phyloP scores from a whole-genome alignment of 805 yeast species.

The Nakazawaea ernobii region DNA sequence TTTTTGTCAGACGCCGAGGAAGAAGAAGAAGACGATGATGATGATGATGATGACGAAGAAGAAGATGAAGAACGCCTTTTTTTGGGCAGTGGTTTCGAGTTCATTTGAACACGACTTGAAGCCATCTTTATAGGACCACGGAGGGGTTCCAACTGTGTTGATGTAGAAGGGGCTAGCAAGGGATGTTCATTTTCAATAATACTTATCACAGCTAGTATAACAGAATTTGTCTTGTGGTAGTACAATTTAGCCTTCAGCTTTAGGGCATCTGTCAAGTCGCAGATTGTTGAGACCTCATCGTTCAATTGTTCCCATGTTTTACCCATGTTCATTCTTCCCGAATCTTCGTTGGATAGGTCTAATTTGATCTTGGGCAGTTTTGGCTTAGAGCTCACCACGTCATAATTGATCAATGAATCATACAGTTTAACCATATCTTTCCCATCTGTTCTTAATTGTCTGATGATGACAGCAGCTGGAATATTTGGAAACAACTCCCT shows the following conservation, averaged over 20 bases:
- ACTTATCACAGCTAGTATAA: neutral
- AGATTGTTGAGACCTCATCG: neutral
- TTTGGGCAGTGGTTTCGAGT: neutral
- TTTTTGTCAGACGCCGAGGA: neutral
- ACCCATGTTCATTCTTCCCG: neutral
- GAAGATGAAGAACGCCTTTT: neutral
- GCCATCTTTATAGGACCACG: neutral
- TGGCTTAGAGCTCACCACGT: neutral
- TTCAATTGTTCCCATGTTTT: neutral
- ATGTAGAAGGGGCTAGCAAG: too few relatives aligned
- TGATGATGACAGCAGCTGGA: neutral
- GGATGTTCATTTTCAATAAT: neutral
- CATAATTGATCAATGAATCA: constrained; percentile 4
- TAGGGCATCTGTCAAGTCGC: neutral
- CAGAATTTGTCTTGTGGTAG: neutral
- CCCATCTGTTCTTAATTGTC: neutral
- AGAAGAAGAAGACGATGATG: too few relatives aligned
- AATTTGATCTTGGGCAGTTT: neutral
- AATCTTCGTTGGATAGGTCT: neutral
- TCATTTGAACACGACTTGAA: neutral
- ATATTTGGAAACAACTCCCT: constrained; percentile 7
- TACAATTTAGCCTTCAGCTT: neutral
- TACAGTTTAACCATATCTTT: constrained; percentile 1
- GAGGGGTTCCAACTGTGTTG: neutral
- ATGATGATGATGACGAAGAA: neutral